phyloP scores from a whole-genome alignment of 23 red algal species.

The Chondrus crispus region DNA sequence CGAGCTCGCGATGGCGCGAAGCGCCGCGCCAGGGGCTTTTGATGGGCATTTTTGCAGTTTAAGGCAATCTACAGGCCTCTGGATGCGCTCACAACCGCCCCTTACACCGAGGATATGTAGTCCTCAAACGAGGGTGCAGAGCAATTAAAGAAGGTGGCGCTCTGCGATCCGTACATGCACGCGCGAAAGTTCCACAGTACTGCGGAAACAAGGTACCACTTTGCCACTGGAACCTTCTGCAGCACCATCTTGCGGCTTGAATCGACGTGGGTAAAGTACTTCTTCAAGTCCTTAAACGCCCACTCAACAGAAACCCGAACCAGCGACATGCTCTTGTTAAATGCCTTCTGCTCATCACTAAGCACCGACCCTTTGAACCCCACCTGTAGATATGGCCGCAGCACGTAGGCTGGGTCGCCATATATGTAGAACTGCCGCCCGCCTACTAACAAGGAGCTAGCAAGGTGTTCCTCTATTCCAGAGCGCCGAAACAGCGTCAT shows the following conservation, averaged over 20 bases:
- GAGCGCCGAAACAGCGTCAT: background rate
- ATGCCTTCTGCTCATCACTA: background rate
- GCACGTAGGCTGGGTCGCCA: background rate
- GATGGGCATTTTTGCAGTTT: no score
- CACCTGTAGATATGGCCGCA: background rate
- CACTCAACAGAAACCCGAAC: background rate
- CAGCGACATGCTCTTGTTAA: background rate
- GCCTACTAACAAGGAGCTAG: background rate
- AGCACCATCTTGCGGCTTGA: background rate
- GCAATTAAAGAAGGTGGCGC: conserved; percentile 19
- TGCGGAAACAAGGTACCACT: background rate
- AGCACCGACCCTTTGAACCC: background rate
- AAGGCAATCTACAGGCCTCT: no score
- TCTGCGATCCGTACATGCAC: conserved; percentile 7
- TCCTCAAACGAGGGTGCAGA: background rate
- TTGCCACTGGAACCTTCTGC: background rate
- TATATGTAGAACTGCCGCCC: conserved; percentile 38
- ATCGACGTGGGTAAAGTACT: background rate
- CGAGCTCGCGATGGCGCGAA: no score
- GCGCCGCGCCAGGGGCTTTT: no score
- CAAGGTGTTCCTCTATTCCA: background rate
- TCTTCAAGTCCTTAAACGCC: conserved; percentile 28
- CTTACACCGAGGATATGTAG: background rate
- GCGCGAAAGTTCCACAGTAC: conserved; percentile 23
- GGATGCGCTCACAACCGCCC: no score